These are phyloP conservation scores for Cenchrus fungigraminus DNA, from an alignment of 176 grass and related monocot genomes.

Conservation along the genomic window DNA sequence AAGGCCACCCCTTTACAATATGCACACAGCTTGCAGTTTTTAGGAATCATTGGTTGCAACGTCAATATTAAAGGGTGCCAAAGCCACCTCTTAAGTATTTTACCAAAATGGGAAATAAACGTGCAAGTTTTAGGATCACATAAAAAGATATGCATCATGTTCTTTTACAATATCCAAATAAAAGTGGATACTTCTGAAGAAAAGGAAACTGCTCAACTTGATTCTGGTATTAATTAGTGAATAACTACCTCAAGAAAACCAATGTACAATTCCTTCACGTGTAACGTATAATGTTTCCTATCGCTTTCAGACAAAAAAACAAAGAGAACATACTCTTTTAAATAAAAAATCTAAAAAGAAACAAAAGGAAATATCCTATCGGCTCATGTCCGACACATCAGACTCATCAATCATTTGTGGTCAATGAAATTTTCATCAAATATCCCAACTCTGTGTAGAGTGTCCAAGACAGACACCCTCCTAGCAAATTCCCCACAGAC, in stretches of 20 bases:
- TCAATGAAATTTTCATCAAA: constrained; percentile 27
- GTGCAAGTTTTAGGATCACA: neutral
- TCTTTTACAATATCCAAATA: constrained; percentile 16
- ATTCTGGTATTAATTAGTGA: neutral
- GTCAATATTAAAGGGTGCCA: neutral
- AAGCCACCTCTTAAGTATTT: neutral
- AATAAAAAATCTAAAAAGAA: neutral
- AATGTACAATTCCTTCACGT: neutral
- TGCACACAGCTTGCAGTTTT: neutral
- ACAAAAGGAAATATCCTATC: constrained; percentile 12
- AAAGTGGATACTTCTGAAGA: neutral
- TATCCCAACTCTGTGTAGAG: constrained; percentile 12
- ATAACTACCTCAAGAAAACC: neutral
- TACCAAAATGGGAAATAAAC: neutral
- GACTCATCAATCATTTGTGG: neutral
- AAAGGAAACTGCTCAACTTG: neutral
- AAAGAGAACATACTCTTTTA: neutral
- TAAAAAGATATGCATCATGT: neutral
- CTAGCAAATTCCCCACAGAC: neutral
- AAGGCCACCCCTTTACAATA: neutral
- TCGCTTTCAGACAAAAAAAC: neutral
- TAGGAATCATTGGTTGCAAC: neutral
- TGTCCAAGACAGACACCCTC: neutral
- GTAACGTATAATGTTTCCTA: neutral
- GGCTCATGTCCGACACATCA: neutral